Evolutionary conservation across 2,329 filamentous ascomycete genomes (phyloP).

Genomic region (Trichoderma sp.): DNA sequence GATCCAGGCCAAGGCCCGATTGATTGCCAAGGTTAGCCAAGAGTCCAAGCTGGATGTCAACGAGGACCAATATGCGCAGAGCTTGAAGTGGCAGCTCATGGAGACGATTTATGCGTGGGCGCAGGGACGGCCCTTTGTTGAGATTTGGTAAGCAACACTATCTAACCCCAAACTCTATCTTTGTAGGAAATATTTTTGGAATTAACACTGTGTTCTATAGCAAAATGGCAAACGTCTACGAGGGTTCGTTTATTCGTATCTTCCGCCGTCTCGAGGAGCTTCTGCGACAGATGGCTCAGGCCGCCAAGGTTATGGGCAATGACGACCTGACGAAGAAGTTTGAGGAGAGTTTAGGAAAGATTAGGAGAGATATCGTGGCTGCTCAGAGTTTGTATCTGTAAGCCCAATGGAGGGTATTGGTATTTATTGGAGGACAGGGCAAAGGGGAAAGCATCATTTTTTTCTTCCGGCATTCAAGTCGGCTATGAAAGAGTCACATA

Average conservation of each 20-base stretch:
- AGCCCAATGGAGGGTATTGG: neutral
- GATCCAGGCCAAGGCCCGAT: conserved; percentile 81
- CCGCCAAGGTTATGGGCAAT: conserved; percentile 96
- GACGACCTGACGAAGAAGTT: conserved; percentile 93
- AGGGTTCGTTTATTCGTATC: conserved; percentile 91
- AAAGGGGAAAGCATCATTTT: neutral
- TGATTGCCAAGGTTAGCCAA: conserved; percentile 89
- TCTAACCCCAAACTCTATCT: no score
- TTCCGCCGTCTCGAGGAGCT: conserved; percentile 95
- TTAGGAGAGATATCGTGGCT: conserved; percentile 90
- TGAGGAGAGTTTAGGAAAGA: conserved; percentile 79
- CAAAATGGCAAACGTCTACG: conserved; percentile 99
- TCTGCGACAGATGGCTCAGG: conserved; percentile 91
- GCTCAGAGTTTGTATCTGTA: conserved; percentile 89
- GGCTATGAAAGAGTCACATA: neutral
- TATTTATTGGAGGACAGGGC: neutral
- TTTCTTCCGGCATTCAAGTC: neutral
- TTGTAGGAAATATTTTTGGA: conserved; percentile 26
- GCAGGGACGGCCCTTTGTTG: conserved; percentile 82
- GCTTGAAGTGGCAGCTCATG: conserved; percentile 95
- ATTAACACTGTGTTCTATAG: conserved; percentile 47
- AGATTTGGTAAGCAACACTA: conserved; percentile 76
- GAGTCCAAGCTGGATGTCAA: conserved; percentile 94
- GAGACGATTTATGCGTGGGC: conserved; percentile 93
- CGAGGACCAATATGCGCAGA: conserved; percentile 88